Evolutionary conservation across 2,329 filamentous ascomycete species (phyloP), one percentile per base, ranked within the genome.

Genomic region (Xylaria sp.): DNA sequence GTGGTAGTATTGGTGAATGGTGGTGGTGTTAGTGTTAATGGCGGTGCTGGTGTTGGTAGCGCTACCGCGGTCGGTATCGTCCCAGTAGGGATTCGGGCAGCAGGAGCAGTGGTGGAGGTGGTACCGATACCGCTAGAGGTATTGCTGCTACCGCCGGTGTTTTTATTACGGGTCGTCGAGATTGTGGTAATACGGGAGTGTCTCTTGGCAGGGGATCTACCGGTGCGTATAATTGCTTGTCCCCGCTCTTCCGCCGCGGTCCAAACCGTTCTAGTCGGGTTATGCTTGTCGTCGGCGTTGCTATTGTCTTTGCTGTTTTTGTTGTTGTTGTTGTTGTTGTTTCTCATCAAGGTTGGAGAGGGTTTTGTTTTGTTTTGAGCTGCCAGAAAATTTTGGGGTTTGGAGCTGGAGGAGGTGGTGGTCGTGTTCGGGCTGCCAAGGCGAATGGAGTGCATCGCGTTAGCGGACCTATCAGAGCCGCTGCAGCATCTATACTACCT

Each of bases 111-210:
- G 9, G 3, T 34, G n/a, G 62, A 25, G 28, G 18, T 20, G 15
- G 44, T 51, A 15, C 13, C 23, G 41, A 18, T 52, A 5, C 28
- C 54, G 37, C 34, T 52, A 25, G 23, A 25, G 23, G 23, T 28
- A 20, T 20, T 58, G 15, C 15, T 13, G 25, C 10, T 3, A 13
- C 44, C 39, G 39, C 28, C n/a, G 13, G 31, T 37, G 18, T 46
- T 57, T 34, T 50, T 68, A 59, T 25, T 70, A 48, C 69, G 66
- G 66, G 63, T 58, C 63, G 69, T 69, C 51, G 64, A 71, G 60
- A 69, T 67, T 71, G 69, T 67, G 8, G 63, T 52, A 67, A 63
- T 67, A 69, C 65, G 64, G 66, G 65, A 56, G n/a, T 15, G 23
- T 41, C 12, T 51, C 64, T 65, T 71, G 67, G 61, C 64, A 52